phyloP scores from a whole-genome alignment of 1,284 basidiomycete species.

The Apiotrichum sp. region DNA sequence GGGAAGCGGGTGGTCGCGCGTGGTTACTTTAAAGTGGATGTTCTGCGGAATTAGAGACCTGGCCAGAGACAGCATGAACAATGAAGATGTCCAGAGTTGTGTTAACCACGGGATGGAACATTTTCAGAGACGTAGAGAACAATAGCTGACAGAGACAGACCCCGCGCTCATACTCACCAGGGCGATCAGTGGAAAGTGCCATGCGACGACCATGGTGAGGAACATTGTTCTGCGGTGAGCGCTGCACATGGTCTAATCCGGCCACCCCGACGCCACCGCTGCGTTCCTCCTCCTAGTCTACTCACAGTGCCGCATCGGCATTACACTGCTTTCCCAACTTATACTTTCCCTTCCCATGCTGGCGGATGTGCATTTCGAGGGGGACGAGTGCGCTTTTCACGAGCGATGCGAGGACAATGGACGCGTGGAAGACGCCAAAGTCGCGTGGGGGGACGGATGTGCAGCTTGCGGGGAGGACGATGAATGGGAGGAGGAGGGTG shows the following conservation, averaged over 20 bases:
- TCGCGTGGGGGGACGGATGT: neutral
- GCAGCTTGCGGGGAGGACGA: neutral
- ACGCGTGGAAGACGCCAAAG: neutral
- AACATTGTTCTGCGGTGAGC: neutral
- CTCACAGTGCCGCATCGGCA: neutral
- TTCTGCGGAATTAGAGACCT: neutral
- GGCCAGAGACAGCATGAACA: too few species aligned
- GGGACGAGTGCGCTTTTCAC: neutral
- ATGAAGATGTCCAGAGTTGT: too few species aligned
- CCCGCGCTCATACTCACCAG: neutral
- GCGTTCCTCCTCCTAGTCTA: neutral
- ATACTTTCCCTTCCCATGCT: neutral
- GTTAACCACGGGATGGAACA: too few species aligned
- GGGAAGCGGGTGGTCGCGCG: neutral
- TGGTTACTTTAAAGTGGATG: neutral
- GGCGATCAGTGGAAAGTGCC: neutral
- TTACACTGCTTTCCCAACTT: neutral
- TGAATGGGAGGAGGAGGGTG: neutral
- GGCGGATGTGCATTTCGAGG: neutral
- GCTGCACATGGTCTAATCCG: too few species aligned
- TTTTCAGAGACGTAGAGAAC: neutral
- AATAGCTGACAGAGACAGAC: neutral
- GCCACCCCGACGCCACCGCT: too few species aligned
- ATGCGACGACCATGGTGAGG: neutral
- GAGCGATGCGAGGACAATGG: neutral